Evolutionary conservation across 73 alveolate genomes (phyloP).

Genomic region (Paramecium tetraurelia): DNA sequence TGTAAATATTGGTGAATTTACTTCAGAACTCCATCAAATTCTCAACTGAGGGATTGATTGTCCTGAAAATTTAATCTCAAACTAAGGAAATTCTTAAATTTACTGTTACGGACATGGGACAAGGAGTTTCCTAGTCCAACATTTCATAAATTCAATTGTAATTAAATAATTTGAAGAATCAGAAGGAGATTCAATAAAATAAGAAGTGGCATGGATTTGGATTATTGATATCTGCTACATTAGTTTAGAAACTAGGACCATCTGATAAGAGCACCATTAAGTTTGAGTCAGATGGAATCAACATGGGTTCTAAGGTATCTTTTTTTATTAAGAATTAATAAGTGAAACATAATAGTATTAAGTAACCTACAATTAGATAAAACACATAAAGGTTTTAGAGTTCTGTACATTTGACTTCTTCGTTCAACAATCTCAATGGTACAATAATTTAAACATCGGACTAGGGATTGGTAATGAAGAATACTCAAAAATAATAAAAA

Average conservation of each 20-base stretch:
- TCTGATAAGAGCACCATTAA: not conserved
- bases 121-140: not conserved
- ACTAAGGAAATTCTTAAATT: not conserved
- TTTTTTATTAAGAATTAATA: not conserved
- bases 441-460: not conserved
- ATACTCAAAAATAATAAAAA: not conserved
- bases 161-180: not conserved
- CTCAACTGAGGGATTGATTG: slow-evolving; percentile 21
- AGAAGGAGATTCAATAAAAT: not conserved
- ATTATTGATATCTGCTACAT: not conserved
- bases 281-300: slow-evolving; percentile 26
- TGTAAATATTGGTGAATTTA: slow-evolving; percentile 36
- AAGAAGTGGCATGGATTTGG: slow-evolving; percentile 53
- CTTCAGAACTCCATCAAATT: slow-evolving; percentile 40
- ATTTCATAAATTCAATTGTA: not conserved
- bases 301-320: not conserved
- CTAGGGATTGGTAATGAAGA: not conserved
- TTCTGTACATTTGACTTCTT: not conserved
- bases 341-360: not conserved
- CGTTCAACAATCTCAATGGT: not conserved
- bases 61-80: not conserved
- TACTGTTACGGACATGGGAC: slow-evolving; percentile 1
- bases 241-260: slow-evolving; percentile 38
- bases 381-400: slow-evolving; percentile 6
- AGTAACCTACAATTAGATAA: not conserved